A percentile compares a stretch with the other conserved stretches of the same genome.
Conservation (phyloP, 2,329 filamentous ascomycete species). For the Colletotrichum chrysophilum region DNA sequence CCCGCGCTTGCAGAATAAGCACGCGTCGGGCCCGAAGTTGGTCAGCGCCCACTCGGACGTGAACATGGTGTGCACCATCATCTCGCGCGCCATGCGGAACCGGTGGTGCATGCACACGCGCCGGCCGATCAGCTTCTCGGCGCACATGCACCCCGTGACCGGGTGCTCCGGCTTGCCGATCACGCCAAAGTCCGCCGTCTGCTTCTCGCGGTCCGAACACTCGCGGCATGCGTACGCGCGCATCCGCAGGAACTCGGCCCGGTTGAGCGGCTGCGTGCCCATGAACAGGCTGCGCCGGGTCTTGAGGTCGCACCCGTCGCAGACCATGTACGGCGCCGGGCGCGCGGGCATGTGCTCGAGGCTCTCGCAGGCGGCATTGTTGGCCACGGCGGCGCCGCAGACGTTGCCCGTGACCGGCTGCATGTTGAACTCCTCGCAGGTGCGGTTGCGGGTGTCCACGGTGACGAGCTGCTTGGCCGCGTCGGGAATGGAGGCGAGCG, state of each 20-base stretch:
- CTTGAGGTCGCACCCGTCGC: slow-evolving; percentile 29
- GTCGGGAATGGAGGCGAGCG: slow-evolving; percentile 20
- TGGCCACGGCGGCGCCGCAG: not conserved
- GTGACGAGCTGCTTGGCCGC: not conserved
- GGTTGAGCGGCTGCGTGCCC: slow-evolving; percentile 8
- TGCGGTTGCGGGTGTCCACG: not conserved
- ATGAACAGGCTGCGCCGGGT: slow-evolving; percentile 24
- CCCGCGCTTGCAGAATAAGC: slow-evolving; percentile 34
- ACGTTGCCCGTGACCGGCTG: not conserved
- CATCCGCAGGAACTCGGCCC: slow-evolving; percentile 32
- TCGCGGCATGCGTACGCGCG: slow-evolving; percentile 39
- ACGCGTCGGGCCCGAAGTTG: slow-evolving; percentile 28
- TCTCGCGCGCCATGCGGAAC: slow-evolving; percentile 27
- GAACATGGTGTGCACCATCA: slow-evolving; percentile 24
- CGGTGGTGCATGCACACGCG: slow-evolving; percentile 41
- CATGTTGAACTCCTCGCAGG: slow-evolving; percentile 5
- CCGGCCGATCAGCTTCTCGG: slow-evolving; percentile 34
- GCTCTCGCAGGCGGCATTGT: slow-evolving; percentile 24
- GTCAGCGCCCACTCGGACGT: slow-evolving; percentile 32
- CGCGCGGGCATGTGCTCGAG: slow-evolving; percentile 12
- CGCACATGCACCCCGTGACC: slow-evolving; percentile 43
- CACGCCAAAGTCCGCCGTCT: not conserved
- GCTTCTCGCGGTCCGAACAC: slow-evolving; percentile 28
- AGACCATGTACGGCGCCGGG: slow-evolving; percentile 15
- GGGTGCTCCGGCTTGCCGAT: not conserved